Percentiles rank a stretch among this genome's conserved stretches.
phyloP scores from a whole-genome alignment of 2,329 filamentous ascomycete genomes.

The Botrytis squamosa region DNA sequence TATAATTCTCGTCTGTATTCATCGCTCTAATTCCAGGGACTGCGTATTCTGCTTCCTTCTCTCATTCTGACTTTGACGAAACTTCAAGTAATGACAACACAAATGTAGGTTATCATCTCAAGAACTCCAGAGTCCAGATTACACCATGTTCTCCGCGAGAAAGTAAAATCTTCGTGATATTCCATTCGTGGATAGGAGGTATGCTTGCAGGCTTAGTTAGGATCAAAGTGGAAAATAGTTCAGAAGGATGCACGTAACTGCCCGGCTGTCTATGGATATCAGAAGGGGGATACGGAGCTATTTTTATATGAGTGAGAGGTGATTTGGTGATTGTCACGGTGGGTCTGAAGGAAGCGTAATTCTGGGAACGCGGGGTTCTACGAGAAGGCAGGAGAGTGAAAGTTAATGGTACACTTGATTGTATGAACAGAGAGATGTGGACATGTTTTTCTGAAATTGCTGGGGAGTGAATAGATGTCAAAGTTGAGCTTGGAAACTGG shows the following conservation, averaged over 20 bases:
- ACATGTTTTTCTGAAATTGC: fast-evolving
- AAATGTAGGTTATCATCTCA: fast-evolving
- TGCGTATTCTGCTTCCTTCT: fast-evolving
- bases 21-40: fast-evolving
- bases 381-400: no score
- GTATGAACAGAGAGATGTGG: background rate
- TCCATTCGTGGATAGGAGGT: fast-evolving
- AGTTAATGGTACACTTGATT: background rate
- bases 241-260: no score
- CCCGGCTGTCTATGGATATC: background rate
- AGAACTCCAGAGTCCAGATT: fast-evolving
- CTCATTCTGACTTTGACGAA: fast-evolving
- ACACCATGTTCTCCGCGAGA: fast-evolving
- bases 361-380: fast-evolving
- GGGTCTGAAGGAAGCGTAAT: fast-evolving
- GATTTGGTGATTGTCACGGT: background rate
- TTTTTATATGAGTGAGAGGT: background rate
- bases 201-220: fast-evolving
- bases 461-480: background rate
- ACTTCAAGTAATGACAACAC: fast-evolving
- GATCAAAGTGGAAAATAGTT: background rate
- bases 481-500: background rate
- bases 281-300: background rate
- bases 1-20: fast-evolving
- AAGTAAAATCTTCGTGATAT: fast-evolving